phyloP scores from a whole-genome alignment of 257 asterid species.

The Fraxinus excelsior region DNA sequence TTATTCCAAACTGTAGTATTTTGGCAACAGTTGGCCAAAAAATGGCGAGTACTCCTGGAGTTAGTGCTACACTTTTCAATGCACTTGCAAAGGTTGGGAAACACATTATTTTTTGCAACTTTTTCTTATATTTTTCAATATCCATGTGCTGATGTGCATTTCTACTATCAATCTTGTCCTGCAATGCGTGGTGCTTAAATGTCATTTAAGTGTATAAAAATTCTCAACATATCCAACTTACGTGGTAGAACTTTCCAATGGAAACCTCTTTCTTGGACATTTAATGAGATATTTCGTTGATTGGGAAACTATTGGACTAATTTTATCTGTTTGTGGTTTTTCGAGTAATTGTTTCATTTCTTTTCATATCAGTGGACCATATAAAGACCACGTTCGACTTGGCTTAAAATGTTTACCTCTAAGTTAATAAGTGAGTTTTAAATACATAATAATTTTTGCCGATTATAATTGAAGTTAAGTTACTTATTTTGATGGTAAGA shows the following conservation, averaged over 20 bases:
- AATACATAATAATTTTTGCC: background rate
- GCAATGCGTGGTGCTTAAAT: background rate
- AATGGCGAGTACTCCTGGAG: conserved; percentile 99
- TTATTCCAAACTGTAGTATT: conserved; percentile 92
- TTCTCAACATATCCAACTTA: background rate
- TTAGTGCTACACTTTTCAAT: conserved; percentile 93
- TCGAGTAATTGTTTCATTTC: background rate
- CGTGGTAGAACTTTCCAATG: background rate
- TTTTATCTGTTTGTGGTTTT: background rate
- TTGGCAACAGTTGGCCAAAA: conserved; percentile 98
- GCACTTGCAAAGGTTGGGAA: conserved; percentile 91
- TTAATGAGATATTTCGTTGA: background rate
- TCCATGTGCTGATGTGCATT: background rate
- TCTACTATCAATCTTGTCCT: background rate
- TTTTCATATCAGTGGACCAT: background rate
- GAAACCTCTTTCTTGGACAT: background rate
- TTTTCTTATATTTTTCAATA: conserved; percentile 11
- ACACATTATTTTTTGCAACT: conserved; percentile 13
- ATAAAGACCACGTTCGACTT: background rate
- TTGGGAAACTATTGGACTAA: background rate
- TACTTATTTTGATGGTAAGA: background rate
- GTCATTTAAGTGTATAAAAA: conserved; percentile 5
- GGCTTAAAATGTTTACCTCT: too few species aligned
- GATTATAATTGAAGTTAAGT: background rate
- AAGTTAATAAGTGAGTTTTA: background rate